These are phyloP conservation scores for Trichomonas tenax DNA, from an alignment of 208 protist genomes.

Conservation along the genomic window DNA sequence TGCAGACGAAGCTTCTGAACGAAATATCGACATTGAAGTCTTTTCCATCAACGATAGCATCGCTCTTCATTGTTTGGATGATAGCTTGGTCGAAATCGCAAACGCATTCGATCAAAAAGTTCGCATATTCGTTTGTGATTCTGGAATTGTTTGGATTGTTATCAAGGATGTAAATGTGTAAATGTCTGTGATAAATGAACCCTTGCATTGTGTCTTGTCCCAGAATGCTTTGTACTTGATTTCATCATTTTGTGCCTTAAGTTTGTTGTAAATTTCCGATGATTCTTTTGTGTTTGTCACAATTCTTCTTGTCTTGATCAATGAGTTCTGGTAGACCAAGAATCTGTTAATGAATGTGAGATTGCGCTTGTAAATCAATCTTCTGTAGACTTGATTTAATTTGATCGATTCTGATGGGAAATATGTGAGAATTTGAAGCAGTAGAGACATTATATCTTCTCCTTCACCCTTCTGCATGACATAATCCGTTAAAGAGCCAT, in stretches of 20 bases:
- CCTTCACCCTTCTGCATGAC: too few species aligned
- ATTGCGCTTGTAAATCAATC: too few species aligned
- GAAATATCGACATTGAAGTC: neutral
- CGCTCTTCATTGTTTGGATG: neutral
- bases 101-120: neutral
- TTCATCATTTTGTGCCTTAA: neutral
- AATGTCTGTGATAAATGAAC: neutral
- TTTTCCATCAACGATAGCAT: neutral
- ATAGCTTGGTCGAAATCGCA: neutral
- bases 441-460: too few species aligned
- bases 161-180: neutral
- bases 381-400: too few species aligned
- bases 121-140: neutral
- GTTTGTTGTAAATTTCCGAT: too few species aligned
- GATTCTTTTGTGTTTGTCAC: too few species aligned
- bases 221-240: neutral
- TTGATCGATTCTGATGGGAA: too few species aligned
- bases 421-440: too few species aligned
- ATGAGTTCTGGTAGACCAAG: too few species aligned
- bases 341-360: too few species aligned
- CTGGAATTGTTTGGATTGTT: neutral
- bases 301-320: too few species aligned
- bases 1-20: neutral
- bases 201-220: neutral
- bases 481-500: too few species aligned